These are phyloP conservation scores for Hondaea fermentalgiana DNA, from an alignment of 108 stramenopile species.

Conservation along the genomic window DNA sequence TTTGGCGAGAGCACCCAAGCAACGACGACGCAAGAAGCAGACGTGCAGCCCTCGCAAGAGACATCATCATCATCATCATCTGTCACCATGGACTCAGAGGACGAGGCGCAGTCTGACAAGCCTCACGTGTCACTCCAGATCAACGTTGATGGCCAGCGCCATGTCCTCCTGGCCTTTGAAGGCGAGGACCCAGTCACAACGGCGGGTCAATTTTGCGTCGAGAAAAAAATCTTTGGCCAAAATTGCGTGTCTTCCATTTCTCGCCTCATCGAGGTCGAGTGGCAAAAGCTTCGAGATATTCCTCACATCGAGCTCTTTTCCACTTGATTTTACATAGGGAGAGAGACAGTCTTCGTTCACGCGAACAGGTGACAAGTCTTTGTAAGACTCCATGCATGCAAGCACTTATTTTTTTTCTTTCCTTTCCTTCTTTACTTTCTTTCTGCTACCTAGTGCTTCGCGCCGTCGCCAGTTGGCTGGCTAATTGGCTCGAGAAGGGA, in stretches of 20 bases:
- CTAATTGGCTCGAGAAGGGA: too few species aligned
- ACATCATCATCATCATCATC: not conserved
- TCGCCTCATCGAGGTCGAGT: not conserved
- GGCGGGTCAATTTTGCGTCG: not conserved
- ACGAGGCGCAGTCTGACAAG: not conserved
- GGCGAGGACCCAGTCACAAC: not conserved
- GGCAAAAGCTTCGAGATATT: not conserved
- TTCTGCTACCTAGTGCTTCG: too few species aligned
- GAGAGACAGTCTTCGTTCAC: not conserved
- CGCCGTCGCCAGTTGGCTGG: too few species aligned
- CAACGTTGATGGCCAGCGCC: constrained; percentile 1
- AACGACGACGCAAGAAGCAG: not conserved
- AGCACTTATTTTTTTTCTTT: too few species aligned
- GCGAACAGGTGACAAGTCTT: too few species aligned
- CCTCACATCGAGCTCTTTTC: constrained; percentile 3
- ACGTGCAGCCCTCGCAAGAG: not conserved
- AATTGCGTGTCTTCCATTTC: not conserved
- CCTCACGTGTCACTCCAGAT: not conserved
- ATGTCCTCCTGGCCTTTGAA: not conserved
- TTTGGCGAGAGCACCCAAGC: not conserved
- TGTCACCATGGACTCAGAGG: not conserved
- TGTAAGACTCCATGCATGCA: too few species aligned
- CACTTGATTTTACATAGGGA: not conserved
- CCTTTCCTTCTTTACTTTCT: too few species aligned
- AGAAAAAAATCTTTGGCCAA: not conserved